Evolutionary conservation across 108 stramenopile species (phyloP), one percentile per base, ranked within the genome.

Genomic region (Mayamaea pseudoterrestris): DNA sequence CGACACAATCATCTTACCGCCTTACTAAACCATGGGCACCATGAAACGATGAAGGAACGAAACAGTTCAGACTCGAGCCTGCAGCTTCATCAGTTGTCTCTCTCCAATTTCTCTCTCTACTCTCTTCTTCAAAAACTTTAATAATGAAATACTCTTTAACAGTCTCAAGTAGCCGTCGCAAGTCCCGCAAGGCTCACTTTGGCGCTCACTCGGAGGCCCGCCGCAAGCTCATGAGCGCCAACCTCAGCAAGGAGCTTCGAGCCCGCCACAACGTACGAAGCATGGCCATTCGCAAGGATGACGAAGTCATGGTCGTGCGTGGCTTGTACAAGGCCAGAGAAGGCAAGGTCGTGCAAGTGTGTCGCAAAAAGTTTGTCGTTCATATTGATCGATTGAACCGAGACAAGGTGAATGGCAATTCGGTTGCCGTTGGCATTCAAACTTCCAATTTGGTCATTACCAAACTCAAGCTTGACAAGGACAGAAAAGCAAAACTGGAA

Each of bases 141-240:
- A n/a, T n/a, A 46, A 90, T 90, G 89, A 91, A 91, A 71, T 91
- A 76, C 74, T 78, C 69, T 24, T 41, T 76, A 22, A 53, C 78
- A 30, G 94, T 94, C 26, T 71, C 96, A 23, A 85, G 92, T 45
- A 85, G 82, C 57, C 89, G 98, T 45, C 78, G 98, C 37, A 99
- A 99, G 93, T 61, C 55, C 60, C 96, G 98, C 60, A 98, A 98
- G 96, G 96, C 97, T 43, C 98, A 99, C 73, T 99, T 99, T 70
- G 57, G 75, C 29, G 82, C 97, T 30, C 89, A 94, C 66, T 93
- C 90, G 12, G 78, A 90, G 56, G 79, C 75, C 13, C 88, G 95
- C 59, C 68, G 93, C 54, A 80, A 74, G 63, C 69, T 96, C 53
- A 99, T 99, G 98, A 80, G 77, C 29, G 83, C 95, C 56, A 81